Conservation (phyloP, 805 yeast species). For the Candida xiaguanensis region DNA sequence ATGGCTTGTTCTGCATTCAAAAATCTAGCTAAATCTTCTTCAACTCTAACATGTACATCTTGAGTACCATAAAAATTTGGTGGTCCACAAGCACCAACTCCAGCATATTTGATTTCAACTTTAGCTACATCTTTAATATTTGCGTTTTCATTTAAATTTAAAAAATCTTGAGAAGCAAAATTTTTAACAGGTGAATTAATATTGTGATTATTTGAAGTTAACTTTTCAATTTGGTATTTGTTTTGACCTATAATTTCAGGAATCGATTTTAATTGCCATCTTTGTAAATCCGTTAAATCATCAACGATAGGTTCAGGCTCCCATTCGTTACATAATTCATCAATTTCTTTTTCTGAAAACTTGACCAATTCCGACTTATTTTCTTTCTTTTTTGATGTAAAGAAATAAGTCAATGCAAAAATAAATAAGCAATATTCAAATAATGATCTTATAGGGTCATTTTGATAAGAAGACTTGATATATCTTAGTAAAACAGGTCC, state of each 20-base stretch:
- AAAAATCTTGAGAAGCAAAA: slow-evolving; percentile 68
- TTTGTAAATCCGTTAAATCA: slow-evolving; percentile 46
- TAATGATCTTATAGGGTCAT: slow-evolving; percentile 88
- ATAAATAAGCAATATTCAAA: slow-evolving; percentile 73
- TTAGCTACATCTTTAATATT: slow-evolving; percentile 52
- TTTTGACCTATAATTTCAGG: slow-evolving; percentile 63
- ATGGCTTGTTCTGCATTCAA: slow-evolving; percentile 77
- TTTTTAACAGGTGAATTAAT: slow-evolving; percentile 47
- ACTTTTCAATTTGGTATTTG: slow-evolving; percentile 28
- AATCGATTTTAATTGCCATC: slow-evolving; percentile 58
- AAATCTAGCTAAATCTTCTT: slow-evolving; percentile 68
- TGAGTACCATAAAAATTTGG: slow-evolving; percentile 97
- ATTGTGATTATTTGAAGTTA: not conserved
- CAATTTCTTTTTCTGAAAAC: slow-evolving; percentile 61
- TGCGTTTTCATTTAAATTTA: slow-evolving; percentile 53
- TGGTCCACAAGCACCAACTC: slow-evolving; percentile 99
- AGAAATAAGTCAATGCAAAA: slow-evolving; percentile 81
- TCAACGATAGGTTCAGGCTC: slow-evolving; percentile 79
- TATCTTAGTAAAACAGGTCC: slow-evolving; percentile 62
- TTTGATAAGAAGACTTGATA: slow-evolving; percentile 79
- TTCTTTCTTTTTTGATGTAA: slow-evolving; percentile 72
- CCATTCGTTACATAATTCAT: slow-evolving; percentile 88
- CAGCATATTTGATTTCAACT: slow-evolving; percentile 59
- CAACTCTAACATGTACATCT: slow-evolving; percentile 80
- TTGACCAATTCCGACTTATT: slow-evolving; percentile 68